Base-by-base conservation (phyloP, 805 yeast genomes). In the Sungouiella blattae region DNA sequence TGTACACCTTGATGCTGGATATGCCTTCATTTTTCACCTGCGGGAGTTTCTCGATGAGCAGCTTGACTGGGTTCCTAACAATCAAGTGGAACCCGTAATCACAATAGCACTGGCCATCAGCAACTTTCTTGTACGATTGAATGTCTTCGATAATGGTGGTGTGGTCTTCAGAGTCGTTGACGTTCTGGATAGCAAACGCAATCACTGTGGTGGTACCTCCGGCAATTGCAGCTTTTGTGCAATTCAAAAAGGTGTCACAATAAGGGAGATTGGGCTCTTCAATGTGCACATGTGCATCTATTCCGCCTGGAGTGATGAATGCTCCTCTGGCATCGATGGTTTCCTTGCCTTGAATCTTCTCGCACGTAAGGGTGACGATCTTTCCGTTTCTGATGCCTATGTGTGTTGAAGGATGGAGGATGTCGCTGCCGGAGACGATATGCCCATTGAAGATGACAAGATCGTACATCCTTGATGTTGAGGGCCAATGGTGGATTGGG, bases 151-250 rank as follows among this genome's bases (percentile, higher is more conserved):
- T 6, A 26, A 26, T 17, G 6, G 29, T 15, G 4, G 18, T 9
- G 4, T 7, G 7, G n/a, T 26, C 18, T 26, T 26, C 16, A 6
- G 11, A 12, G 17, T 55, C 57, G 28, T 55, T 55, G 13, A 60
- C 58, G 13, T 24, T 24, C 36, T 70, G 78, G 4, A 68, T 53
- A 8, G 78, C 77, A 53, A 73, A 73, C 7, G 70, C 62, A 29
- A 73, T 49, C 23, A 73, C 53, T 0, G 76, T 64, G 4, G 78
- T 73, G 4, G 73, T 73, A 8, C 78, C 78, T 31, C 78, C 78
- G 18, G 69, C 69, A 16, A 71, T 56, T 1, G 75, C 74, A 37
- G 69, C 60, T 46, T 64, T 56, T 0, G 76, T 58, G 2, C 73
- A 77, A 4, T 64, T 47, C 31, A 61, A 68, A 41, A 70, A 69